Evolutionary conservation across 768 basidiomycete species (phyloP).

Genomic region (Psilocybe subaeruginosa): DNA sequence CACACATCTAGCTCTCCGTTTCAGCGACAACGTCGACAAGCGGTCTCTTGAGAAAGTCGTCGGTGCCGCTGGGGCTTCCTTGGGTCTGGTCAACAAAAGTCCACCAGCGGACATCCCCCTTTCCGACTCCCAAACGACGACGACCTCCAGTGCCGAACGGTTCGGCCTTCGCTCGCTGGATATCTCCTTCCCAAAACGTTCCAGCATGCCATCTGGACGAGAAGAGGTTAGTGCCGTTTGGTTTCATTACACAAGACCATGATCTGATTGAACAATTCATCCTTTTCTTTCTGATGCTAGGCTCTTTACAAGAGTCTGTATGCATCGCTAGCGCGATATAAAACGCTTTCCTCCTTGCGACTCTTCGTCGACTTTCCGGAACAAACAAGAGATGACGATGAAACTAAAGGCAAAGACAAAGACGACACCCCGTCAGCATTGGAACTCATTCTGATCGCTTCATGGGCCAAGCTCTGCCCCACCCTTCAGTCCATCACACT

Average conservation of each 20-base stretch:
- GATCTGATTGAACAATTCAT: not conserved
- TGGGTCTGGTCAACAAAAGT: conserved; percentile 23
- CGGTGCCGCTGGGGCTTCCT: conserved; percentile 39
- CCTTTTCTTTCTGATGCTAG: conserved; percentile 20
- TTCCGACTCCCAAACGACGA: not conserved
- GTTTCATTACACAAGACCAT: not conserved
- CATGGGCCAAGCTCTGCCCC: conserved; percentile 28
- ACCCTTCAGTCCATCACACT: conserved; percentile 27
- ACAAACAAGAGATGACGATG: not conserved
- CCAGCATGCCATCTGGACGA: conserved; percentile 22
- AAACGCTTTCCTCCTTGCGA: conserved; percentile 33
- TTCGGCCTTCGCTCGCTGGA: conserved; percentile 20
- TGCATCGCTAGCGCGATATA: conserved; percentile 41
- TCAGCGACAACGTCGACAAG: conserved; percentile 42
- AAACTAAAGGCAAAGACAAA: conserved; percentile 8
- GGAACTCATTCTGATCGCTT: conserved; percentile 22
- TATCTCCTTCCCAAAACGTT: conserved; percentile 6
- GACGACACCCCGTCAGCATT: conserved; percentile 4
- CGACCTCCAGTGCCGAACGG: conserved; percentile 1
- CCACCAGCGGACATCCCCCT: conserved; percentile 12
- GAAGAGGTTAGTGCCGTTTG: conserved; percentile 36
- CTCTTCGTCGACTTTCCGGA: conserved; percentile 18
- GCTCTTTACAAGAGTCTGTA: conserved; percentile 43
- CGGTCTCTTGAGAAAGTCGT: conserved; percentile 50
- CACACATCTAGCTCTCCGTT: conserved; percentile 33